Evolutionary conservation across 2,329 filamentous ascomycete species (phyloP), one percentile per base, ranked within the genome.

Genomic region (Exserohilum rostratum): DNA sequence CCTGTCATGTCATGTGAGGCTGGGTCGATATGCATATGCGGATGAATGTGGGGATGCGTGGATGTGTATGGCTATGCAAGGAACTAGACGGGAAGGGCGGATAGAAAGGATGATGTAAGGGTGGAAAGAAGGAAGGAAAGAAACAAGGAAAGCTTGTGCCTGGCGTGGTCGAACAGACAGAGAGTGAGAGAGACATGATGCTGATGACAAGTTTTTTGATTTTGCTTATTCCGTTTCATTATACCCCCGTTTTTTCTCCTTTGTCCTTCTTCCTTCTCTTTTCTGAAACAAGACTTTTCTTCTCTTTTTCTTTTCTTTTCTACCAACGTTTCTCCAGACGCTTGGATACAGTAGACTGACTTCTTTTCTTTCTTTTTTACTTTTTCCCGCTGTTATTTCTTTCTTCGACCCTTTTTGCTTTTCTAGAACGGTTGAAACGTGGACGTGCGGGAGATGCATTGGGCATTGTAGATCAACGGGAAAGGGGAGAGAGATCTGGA

Each of bases 1-100:
- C 38, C 0, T 69, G 66, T 57, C 43, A 48, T 20, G 42, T 65
- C 7, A 66, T 66, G 64, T 66, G 46, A 29, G 18, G 11, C 10
- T 29, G 17, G 9, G 20, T 38, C 9, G 30, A 10, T 31, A 11
- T 44, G 22, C 49, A 37, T 50, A 17, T 50, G 37, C 42, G 20
- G 35, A 38, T 15, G 35, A 40, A 7, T n/a, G 38, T 18, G 34
- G 9, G 17, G 20, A 40, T 20, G 13, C 13, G 20, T 39, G 20
- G 18, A n/a, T 22, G 35, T 18, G 11, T 11, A 20, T 4, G 22
- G 22, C 7, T 25, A 25, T 25, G 7, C 22, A 25, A 25, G 22
- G 22, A 4, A 25, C 7, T 25, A 25, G 31, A 15, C 13, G 13
- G 13, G 31, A 15, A 7, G 13, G 11, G 30, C n/a, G 11, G 30